These are phyloP conservation scores for Thermochaetoides thermophila DNA, from an alignment of 495 filamentous ascomycete genomes.

Conservation along the genomic window DNA sequence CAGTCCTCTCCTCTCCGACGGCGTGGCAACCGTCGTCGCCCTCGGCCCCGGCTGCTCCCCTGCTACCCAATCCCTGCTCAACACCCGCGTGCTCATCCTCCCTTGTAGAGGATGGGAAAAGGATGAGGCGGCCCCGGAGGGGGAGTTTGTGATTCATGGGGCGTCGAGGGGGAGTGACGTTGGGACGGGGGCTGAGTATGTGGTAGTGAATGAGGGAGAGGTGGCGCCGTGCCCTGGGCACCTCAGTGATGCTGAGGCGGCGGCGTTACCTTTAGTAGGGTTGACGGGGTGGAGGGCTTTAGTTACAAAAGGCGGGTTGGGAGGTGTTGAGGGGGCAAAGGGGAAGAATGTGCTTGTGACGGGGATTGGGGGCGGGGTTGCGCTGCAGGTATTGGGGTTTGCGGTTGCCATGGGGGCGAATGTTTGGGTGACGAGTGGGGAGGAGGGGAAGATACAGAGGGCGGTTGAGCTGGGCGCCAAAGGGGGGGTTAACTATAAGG, in stretches of 20 bases:
- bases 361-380: conserved; percentile 71
- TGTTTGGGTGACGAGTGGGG: conserved; percentile 56
- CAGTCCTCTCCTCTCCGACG: conserved; percentile 65
- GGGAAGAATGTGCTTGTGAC: conserved; percentile 58
- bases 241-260: conserved; percentile 55
- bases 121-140: conserved; percentile 57
- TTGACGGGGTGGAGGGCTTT: conserved; percentile 80
- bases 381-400: conserved; percentile 54
- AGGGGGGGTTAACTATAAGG: conserved; percentile 55
- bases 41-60: conserved; percentile 39
- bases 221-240: conserved; percentile 62
- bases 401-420: conserved; percentile 47
- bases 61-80: conserved; percentile 16
- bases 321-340: conserved; percentile 36
- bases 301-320: conserved; percentile 51
- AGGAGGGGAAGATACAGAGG: conserved; percentile 47
- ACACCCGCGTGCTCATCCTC: conserved; percentile 58
- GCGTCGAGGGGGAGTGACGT: conserved; percentile 44
- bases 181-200: conserved; percentile 58
- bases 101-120: conserved; percentile 63
- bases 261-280: conserved; percentile 66
- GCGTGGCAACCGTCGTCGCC: conserved; percentile 52
- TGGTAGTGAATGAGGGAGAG: conserved; percentile 53
- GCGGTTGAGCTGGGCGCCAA: conserved; percentile 48
- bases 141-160: conserved; percentile 54